phyloP scores from a whole-genome alignment of 441 rosid genomes.

The Populus hybrid region DNA sequence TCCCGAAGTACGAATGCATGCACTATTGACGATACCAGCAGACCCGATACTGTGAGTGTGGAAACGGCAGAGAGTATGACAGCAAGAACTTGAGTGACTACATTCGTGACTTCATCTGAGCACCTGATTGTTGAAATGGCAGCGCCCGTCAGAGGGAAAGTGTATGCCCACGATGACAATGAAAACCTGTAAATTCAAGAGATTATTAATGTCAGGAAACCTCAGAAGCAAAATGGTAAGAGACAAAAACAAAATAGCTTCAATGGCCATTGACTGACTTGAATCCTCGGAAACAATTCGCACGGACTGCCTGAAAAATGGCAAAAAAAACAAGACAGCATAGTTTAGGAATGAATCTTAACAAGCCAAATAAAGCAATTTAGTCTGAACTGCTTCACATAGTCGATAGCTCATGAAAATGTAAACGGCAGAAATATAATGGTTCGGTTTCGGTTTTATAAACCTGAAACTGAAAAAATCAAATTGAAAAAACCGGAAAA shows the following conservation, averaged over 20 bases:
- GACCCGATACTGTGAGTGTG: conserved; percentile 52
- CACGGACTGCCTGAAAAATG: conserved; percentile 64
- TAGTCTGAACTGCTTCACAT: too few relatives aligned
- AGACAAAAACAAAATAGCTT: neutral
- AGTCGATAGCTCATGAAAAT: neutral
- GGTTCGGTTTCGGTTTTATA: too few relatives aligned
- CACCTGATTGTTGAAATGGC: conserved; percentile 72
- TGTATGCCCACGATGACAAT: conserved; percentile 93
- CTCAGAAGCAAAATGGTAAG: neutral
- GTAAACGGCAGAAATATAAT: too few relatives aligned
- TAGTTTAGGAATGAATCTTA: neutral
- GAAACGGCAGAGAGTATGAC: conserved; percentile 44
- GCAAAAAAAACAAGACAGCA: neutral
- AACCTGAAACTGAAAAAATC: too few relatives aligned
- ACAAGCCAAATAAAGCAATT: neutral
- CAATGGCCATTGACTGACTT: conserved; percentile 37
- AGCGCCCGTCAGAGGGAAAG: conserved; percentile 50
- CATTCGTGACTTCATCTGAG: conserved; percentile 50
- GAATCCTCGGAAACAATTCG: conserved; percentile 79
- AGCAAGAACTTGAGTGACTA: conserved; percentile 47
- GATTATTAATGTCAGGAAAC: neutral
- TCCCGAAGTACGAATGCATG: conserved; percentile 67
- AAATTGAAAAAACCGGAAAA: too few relatives aligned
- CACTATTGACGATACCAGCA: conserved; percentile 50
- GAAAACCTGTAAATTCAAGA: conserved; percentile 52